Conservation (phyloP, 2,329 filamentous ascomycete genomes). For the Anisogramma anomala region DNA sequence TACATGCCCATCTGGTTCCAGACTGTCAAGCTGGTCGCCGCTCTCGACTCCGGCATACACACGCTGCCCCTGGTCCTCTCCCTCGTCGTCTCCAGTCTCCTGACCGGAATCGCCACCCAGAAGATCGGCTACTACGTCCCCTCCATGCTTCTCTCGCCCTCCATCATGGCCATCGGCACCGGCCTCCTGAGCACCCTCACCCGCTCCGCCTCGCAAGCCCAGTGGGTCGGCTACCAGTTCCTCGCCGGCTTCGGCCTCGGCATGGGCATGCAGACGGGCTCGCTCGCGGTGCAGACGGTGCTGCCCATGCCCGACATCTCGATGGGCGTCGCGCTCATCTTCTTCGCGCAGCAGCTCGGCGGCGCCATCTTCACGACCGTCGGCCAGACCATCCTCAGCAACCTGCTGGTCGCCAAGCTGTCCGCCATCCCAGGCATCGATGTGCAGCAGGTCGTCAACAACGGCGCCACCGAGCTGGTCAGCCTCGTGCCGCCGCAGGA, state of each 20-base stretch:
- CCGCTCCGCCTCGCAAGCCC: slow-evolving; percentile 31
- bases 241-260: slow-evolving; percentile 48
- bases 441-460: slow-evolving; percentile 30
- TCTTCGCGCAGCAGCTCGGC: slow-evolving; percentile 49
- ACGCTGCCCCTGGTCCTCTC: slow-evolving; percentile 46
- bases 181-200: slow-evolving; percentile 47
- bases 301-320: slow-evolving; percentile 41
- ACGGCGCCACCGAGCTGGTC: slow-evolving; percentile 50
- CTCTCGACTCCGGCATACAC: slow-evolving; percentile 44
- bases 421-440: slow-evolving; percentile 31
- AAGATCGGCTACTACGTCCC: slow-evolving; percentile 49
- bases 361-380: slow-evolving; percentile 47
- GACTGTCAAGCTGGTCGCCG: slow-evolving; percentile 39
- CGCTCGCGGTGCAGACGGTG: slow-evolving; percentile 45
- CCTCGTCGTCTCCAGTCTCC: slow-evolving; percentile 39
- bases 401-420: slow-evolving; percentile 30
- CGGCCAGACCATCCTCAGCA: slow-evolving; percentile 42
- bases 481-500: slow-evolving; percentile 37
- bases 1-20: slow-evolving; percentile 48
- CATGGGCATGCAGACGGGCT: slow-evolving; percentile 45
- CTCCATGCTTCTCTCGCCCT: slow-evolving; percentile 40
- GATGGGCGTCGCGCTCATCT: slow-evolving; percentile 42
- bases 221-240: slow-evolving; percentile 51
- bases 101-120: slow-evolving; percentile 37
- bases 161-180: slow-evolving; percentile 38